phyloP scores from a whole-genome alignment of 1,139 yeast genomes.

The Saccharomyces hybrid region DNA sequence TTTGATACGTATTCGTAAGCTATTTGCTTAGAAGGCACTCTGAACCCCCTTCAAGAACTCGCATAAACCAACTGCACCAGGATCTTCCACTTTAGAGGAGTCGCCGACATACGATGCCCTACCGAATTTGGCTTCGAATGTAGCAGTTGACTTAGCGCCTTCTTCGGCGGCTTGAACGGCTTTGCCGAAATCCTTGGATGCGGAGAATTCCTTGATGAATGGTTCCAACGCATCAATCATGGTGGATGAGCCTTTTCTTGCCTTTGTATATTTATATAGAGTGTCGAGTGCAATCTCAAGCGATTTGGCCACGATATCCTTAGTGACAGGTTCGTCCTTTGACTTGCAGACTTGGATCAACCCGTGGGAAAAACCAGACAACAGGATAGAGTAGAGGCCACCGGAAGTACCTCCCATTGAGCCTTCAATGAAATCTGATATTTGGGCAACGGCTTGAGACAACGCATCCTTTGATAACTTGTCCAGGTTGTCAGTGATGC shows the following conservation, averaged over 20 bases:
- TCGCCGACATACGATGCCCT: constrained; percentile 82
- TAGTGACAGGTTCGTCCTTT: constrained; percentile 32
- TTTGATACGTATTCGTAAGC: not conserved
- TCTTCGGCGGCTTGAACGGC: constrained; percentile 64
- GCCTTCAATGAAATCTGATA: constrained; percentile 75
- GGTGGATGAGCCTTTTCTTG: constrained; percentile 85
- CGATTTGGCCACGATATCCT: constrained; percentile 36
- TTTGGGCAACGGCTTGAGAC: constrained; percentile 47
- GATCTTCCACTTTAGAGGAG: constrained; percentile 71
- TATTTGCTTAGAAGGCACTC: constrained; percentile 6
- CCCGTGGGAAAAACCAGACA: constrained; percentile 58
- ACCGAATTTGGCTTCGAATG: constrained; percentile 79
- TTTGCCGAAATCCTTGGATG: constrained; percentile 42
- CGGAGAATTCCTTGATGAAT: constrained; percentile 55
- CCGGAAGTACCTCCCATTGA: constrained; percentile 98
- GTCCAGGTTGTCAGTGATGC: constrained; percentile 50
- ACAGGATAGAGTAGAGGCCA: constrained; percentile 78
- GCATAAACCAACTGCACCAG: constrained; percentile 82
- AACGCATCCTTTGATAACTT: constrained; percentile 42
- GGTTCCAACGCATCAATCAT: constrained; percentile 84
- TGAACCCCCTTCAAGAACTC: constrained; percentile 53
- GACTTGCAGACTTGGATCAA: constrained; percentile 31
- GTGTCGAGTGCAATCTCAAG: constrained; percentile 49
- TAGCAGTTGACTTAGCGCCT: constrained; percentile 71
- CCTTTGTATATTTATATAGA: constrained; percentile 73